Conservation (phyloP, 805 yeast species). For the Middelhovenomyces tepae region DNA sequence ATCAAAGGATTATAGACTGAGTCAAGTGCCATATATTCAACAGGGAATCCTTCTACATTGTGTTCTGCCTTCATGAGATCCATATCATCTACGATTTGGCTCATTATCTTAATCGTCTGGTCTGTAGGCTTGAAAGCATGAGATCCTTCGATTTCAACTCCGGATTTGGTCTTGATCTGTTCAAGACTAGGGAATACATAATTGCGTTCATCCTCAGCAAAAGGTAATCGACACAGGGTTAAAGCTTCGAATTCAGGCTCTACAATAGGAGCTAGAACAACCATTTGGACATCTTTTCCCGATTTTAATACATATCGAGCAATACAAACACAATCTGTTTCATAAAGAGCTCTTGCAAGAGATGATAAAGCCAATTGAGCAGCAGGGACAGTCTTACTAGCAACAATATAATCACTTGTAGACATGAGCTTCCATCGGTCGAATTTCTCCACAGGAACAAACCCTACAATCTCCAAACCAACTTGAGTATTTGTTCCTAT, state of each 20-base stretch:
- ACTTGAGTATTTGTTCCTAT: constrained; percentile 32
- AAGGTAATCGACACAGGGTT: constrained; percentile 52
- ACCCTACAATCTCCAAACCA: constrained; percentile 59
- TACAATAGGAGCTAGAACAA: constrained; percentile 45
- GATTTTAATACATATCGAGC: constrained; percentile 53
- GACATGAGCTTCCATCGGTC: constrained; percentile 54
- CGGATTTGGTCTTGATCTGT: constrained; percentile 23
- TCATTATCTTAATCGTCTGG: constrained; percentile 37
- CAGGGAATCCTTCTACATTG: constrained; percentile 12
- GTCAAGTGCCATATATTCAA: constrained; percentile 24
- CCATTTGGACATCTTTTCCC: constrained; percentile 27
- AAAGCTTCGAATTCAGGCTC: constrained; percentile 28
- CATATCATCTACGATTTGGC: constrained; percentile 35
- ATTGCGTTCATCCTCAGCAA: constrained; percentile 54
- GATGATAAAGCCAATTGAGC: constrained; percentile 39
- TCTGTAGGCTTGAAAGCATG: constrained; percentile 28
- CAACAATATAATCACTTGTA: constrained; percentile 50
- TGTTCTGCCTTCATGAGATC: constrained; percentile 29
- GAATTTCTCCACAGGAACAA: constrained; percentile 36
- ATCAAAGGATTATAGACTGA: constrained; percentile 23
- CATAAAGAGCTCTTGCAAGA: constrained; percentile 45
- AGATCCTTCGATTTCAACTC: constrained; percentile 8
- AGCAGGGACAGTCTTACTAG: constrained; percentile 27
- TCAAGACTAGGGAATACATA: constrained; percentile 46
- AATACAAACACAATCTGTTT: constrained; percentile 41